Conservation (phyloP, 257 asterid species). For the Linaria vulgaris region DNA sequence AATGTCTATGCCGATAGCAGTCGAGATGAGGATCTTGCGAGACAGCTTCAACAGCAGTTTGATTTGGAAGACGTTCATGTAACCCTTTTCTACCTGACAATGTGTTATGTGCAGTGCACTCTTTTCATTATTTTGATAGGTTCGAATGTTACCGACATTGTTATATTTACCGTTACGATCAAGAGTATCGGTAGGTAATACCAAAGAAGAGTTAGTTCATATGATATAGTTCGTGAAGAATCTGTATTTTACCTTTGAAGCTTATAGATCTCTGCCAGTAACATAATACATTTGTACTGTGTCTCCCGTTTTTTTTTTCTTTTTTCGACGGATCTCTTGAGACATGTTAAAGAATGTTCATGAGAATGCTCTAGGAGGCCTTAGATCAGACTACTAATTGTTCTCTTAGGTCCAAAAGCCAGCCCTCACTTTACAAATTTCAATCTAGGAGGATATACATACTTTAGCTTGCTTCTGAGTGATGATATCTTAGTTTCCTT, state of each 20-base stretch:
- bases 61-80: slow-evolving; percentile 78
- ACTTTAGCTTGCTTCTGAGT: slow-evolving; percentile 5
- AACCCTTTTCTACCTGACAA: slow-evolving; percentile 26
- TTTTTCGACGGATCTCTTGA: too few species aligned
- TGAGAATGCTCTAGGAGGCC: too few species aligned
- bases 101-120: slow-evolving; percentile 6
- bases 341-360: too few species aligned
- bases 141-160: slow-evolving; percentile 16
- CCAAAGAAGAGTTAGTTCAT: background rate
- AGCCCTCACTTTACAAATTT: background rate
- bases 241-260: too few species aligned
- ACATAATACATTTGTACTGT: too few species aligned
- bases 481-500: slow-evolving; percentile 1
- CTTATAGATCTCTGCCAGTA: too few species aligned
- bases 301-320: too few species aligned
- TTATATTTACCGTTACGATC: slow-evolving; percentile 11
- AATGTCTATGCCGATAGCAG: slow-evolving; percentile 36
- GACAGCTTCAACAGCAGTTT: slow-evolving; percentile 74
- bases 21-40: slow-evolving; percentile 80
- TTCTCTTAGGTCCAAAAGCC: background rate
- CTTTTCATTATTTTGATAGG: slow-evolving; percentile 15
- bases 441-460: background rate
- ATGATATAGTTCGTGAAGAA: too few species aligned
- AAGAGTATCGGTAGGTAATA: background rate
- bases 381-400: too few species aligned